Conservation (phyloP, 208 protist species). For the Leishmania tropica region DNA sequence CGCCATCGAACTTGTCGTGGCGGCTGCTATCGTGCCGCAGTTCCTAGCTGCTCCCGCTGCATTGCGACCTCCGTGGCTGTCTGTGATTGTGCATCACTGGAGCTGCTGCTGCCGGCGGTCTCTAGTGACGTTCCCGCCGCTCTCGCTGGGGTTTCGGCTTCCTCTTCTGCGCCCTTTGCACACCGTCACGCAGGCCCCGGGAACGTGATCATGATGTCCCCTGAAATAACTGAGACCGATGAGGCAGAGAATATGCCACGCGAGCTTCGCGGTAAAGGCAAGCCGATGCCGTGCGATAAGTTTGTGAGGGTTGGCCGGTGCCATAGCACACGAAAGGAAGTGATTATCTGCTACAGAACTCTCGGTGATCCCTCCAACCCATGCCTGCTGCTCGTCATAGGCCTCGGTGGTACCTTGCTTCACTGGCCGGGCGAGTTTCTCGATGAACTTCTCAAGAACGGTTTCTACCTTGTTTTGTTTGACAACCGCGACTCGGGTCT, state of each 20-base stretch:
- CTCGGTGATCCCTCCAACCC: conserved; percentile 51
- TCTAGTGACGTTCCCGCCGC: neutral
- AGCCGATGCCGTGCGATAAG: conserved; percentile 49
- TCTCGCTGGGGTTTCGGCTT: neutral
- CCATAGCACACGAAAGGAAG: conserved; percentile 40
- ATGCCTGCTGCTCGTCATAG: conserved; percentile 64
- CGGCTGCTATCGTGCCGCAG: neutral
- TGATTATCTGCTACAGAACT: conserved; percentile 72
- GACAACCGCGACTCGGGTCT: conserved; percentile 81
- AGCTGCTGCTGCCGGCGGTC: neutral
- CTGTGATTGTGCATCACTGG: neutral
- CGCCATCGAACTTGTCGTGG: neutral
- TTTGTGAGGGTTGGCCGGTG: conserved; percentile 53
- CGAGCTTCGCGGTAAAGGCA: neutral
- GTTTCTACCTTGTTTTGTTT: conserved; percentile 71
- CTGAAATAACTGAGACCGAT: neutral
- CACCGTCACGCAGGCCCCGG: neutral
- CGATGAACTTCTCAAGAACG: conserved; percentile 30
- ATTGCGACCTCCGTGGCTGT: neutral
- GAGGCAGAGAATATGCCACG: neutral
- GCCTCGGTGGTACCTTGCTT: conserved; percentile 27
- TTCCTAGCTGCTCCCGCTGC: neutral
- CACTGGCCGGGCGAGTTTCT: conserved; percentile 40
- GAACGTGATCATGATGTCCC: conserved; percentile 1
- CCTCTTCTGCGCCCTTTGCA: neutral